These are phyloP conservation scores for Cryptosporidium ubiquitum DNA, from an alignment of 169 alveolate genomes.

Conservation along the genomic window DNA sequence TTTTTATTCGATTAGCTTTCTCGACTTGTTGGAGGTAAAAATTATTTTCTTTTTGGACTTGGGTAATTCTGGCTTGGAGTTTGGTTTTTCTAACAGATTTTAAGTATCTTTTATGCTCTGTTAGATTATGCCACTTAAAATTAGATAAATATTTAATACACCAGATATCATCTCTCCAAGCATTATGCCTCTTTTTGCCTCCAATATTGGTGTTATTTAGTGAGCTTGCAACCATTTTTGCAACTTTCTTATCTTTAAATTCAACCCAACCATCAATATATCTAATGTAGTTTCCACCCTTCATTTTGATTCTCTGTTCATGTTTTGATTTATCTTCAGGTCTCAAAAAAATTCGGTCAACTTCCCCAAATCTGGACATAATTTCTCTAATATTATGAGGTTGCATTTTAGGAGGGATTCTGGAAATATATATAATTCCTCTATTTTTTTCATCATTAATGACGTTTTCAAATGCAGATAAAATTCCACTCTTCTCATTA, in stretches of 20 bases:
- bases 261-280: slow-evolving; percentile 93
- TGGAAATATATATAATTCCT: slow-evolving; percentile 87
- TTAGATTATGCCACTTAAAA: slow-evolving; percentile 89
- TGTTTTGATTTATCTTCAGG: slow-evolving; percentile 82
- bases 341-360: slow-evolving; percentile 86
- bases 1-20: slow-evolving; percentile 50
- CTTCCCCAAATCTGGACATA: slow-evolving; percentile 81
- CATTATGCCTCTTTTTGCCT: slow-evolving; percentile 89
- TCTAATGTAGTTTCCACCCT: slow-evolving; percentile 76
- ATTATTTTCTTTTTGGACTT: slow-evolving; percentile 82
- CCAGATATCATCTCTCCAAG: slow-evolving; percentile 92
- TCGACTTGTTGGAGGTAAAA: slow-evolving; percentile 81
- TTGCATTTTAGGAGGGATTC: slow-evolving; percentile 90
- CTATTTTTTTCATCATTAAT: slow-evolving; percentile 71
- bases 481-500: slow-evolving; percentile 6
- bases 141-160: slow-evolving; percentile 88
- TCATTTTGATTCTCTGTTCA: slow-evolving; percentile 79
- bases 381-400: slow-evolving; percentile 83
- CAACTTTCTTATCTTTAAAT: slow-evolving; percentile 87
- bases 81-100: slow-evolving; percentile 82
- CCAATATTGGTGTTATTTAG: slow-evolving; percentile 89
- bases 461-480: slow-evolving; percentile 37
- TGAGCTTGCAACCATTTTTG: slow-evolving; percentile 87
- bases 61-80: slow-evolving; percentile 78
- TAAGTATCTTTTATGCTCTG: slow-evolving; percentile 84